Evolutionary conservation across 2,329 filamentous ascomycete genomes (phyloP).

Genomic region (Pseudocercospora ulei): DNA sequence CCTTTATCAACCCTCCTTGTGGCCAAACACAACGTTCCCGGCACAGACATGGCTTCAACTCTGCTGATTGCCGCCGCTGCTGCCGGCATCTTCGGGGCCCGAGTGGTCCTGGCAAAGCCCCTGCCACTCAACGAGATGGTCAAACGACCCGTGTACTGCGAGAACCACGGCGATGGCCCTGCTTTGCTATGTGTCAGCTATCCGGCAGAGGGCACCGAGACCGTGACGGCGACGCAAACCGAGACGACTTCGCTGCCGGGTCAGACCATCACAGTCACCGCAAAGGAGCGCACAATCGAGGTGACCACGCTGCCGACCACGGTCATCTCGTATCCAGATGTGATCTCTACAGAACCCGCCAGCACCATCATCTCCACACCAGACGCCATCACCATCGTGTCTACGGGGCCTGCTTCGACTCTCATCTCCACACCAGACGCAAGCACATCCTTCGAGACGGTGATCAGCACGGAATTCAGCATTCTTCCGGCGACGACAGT

Average conservation of each 20-base stretch:
- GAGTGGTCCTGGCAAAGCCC: background rate
- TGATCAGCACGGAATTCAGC: background rate
- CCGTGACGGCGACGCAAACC: constrained; percentile 3
- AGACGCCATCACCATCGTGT: background rate
- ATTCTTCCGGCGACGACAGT: constrained; percentile 1
- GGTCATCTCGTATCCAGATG: background rate
- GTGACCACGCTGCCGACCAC: background rate
- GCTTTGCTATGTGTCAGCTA: constrained; percentile 3
- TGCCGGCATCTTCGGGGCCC: background rate
- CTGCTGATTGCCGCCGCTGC: no score
- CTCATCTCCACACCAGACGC: background rate
- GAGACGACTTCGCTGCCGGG: background rate
- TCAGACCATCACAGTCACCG: constrained; percentile 3
- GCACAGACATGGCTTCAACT: no score
- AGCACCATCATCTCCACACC: background rate
- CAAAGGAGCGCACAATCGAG: background rate
- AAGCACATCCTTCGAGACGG: background rate
- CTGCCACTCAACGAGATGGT: background rate
- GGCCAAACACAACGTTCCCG: no score
- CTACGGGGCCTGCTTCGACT: background rate
- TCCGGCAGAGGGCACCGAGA: constrained; percentile 1
- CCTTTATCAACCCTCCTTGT: no score
- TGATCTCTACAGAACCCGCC: background rate
- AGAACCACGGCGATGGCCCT: background rate
- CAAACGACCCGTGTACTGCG: constrained; percentile 2